Evolutionary conservation across 1,139 yeast genomes (phyloP).

Genomic region (Yamadazyma sp.): DNA sequence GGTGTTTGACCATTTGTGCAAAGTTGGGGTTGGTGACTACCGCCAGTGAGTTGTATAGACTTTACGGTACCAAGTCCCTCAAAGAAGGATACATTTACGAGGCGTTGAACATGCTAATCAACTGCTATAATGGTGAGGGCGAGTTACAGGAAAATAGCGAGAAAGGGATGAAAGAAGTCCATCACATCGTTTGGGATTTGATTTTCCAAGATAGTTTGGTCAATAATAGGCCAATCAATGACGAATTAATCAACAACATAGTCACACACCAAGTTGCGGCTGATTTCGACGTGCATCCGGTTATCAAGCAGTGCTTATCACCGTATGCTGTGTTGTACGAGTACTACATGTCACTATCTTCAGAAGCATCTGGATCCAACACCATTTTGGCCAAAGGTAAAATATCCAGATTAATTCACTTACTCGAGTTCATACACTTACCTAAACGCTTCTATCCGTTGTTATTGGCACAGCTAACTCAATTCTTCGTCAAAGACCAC

Average conservation of each 20-base stretch:
- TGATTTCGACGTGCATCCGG: constrained; percentile 47
- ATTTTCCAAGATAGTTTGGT: constrained; percentile 63
- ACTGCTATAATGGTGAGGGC: constrained; percentile 52
- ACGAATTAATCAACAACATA: constrained; percentile 53
- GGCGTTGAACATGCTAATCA: constrained; percentile 66
- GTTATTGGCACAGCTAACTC: constrained; percentile 49
- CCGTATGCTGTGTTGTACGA: constrained; percentile 70
- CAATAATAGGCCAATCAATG: constrained; percentile 52
- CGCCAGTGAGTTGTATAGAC: constrained; percentile 50
- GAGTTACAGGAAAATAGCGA: constrained; percentile 17
- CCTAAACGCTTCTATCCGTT: constrained; percentile 59
- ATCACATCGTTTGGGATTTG: constrained; percentile 43
- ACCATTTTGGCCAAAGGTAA: constrained; percentile 18
- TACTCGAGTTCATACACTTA: constrained; percentile 63
- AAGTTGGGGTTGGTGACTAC: constrained; percentile 48
- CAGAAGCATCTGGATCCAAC: constrained; percentile 23
- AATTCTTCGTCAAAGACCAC: constrained; percentile 30
- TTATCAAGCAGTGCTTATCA: constrained; percentile 64
- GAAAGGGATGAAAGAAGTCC: constrained; percentile 39
- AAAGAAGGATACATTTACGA: constrained; percentile 51
- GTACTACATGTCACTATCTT: constrained; percentile 40
- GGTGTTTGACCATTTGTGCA: constrained; percentile 65
- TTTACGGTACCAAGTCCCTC: constrained; percentile 39
- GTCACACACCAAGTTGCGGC: constrained; percentile 40
- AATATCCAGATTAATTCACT: constrained; percentile 43